A percentile compares a stretch with the other conserved stretches of the same genome.
Evolutionary conservation across 768 basidiomycete genomes (phyloP).

Genomic region (Tricholomella constricta): DNA sequence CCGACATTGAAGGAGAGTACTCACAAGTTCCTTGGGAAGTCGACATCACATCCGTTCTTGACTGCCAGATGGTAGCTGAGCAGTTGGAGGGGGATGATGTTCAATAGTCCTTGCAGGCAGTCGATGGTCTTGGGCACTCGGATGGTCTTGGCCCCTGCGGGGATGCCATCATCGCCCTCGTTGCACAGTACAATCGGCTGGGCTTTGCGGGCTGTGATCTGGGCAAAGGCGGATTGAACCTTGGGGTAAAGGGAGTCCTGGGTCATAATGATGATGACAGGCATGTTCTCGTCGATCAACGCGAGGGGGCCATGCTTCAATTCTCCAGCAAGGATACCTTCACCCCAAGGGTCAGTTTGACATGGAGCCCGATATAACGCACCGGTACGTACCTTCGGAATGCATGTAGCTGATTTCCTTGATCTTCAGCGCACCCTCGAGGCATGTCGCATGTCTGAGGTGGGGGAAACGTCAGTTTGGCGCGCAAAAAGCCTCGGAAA

Average conservation of each 20-base stretch:
- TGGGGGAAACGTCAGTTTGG: slow-evolving; percentile 4
- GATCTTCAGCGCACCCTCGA: slow-evolving; percentile 98
- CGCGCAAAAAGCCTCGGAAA: neutral
- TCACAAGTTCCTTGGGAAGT: slow-evolving; percentile 95
- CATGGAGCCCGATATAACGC: slow-evolving; percentile 2
- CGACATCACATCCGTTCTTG: slow-evolving; percentile 95
- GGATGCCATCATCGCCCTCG: slow-evolving; percentile 83
- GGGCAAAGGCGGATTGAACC: slow-evolving; percentile 93
- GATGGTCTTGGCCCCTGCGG: slow-evolving; percentile 78
- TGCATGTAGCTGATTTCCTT: slow-evolving; percentile 98
- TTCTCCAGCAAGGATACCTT: slow-evolving; percentile 95
- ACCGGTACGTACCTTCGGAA: slow-evolving; percentile 56
- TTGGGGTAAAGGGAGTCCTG: slow-evolving; percentile 98
- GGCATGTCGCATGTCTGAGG: slow-evolving; percentile 85
- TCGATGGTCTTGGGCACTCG: slow-evolving; percentile 95
- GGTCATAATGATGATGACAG: slow-evolving; percentile 99
- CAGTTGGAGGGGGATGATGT: slow-evolving; percentile 95
- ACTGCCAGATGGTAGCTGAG: slow-evolving; percentile 96
- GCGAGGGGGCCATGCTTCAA: slow-evolving; percentile 98
- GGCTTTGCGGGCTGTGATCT: slow-evolving; percentile 97
- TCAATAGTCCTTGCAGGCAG: slow-evolving; percentile 91
- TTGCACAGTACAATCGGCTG: slow-evolving; percentile 95
- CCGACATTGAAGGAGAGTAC: slow-evolving; percentile 31
- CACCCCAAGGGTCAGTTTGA: slow-evolving; percentile 1
- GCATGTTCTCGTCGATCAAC: slow-evolving; percentile 97